phyloP scores from a whole-genome alignment of 2,329 filamentous ascomycete genomes.

The Paecilomyces niveus region DNA sequence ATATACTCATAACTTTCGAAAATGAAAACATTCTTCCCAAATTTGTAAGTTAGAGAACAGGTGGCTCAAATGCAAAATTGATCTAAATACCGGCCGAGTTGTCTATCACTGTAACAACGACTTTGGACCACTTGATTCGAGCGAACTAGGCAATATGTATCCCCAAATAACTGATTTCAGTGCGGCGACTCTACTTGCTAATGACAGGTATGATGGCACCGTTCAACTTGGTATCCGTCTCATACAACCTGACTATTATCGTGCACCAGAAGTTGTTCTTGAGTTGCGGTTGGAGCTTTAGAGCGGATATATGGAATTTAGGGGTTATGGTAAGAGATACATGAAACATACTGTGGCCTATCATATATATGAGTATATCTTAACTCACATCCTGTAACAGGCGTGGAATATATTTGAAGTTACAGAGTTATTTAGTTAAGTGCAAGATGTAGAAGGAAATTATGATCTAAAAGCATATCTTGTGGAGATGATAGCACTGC shows the following conservation, averaged over 20 bases:
- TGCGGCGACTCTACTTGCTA: neutral
- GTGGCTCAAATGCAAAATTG: constrained; percentile 9
- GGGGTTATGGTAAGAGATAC: neutral
- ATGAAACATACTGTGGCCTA: too few species aligned
- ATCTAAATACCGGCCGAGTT: constrained; percentile 7
- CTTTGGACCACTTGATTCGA: constrained; percentile 12
- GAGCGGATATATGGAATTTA: constrained; percentile 3
- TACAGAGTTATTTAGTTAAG: neutral
- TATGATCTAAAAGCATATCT: neutral
- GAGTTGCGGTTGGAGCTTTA: neutral
- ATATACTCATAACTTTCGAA: constrained; percentile 24
- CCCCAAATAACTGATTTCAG: constrained; percentile 18
- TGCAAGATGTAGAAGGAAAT: neutral
- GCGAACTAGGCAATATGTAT: constrained; percentile 9
- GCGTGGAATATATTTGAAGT: neutral
- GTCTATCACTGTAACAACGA: constrained; percentile 17
- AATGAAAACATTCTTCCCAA: constrained; percentile 11
- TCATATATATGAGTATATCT: neutral
- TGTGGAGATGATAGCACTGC: neutral
- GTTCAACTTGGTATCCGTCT: neutral
- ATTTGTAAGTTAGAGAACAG: constrained; percentile 10
- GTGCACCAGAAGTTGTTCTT: neutral
- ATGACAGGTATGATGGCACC: neutral
- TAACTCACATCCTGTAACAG: neutral
- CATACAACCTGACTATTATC: neutral